Evolutionary conservation across 176 grass and related monocot species (phyloP).

Genomic region (Tuctoria greenei): DNA sequence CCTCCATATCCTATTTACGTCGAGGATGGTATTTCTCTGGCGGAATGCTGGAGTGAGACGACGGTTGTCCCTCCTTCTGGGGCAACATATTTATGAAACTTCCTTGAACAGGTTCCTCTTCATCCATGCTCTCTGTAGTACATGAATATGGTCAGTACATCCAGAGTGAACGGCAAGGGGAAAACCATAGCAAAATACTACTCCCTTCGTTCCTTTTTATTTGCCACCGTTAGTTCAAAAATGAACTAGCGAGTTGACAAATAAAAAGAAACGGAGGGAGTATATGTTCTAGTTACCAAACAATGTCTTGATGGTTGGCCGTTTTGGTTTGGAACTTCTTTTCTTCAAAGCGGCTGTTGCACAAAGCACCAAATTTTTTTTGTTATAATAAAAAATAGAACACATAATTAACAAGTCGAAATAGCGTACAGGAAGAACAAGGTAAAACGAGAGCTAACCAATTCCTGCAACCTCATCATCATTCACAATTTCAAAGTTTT

Average conservation of each 20-base stretch:
- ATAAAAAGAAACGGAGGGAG: too few relatives aligned
- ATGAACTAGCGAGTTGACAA: too few relatives aligned
- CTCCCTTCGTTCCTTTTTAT: too few relatives aligned
- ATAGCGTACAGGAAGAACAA: neutral
- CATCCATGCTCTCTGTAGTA: conserved; percentile 64
- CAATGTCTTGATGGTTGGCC: conserved; percentile 95
- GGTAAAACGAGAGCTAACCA: conserved; percentile 47
- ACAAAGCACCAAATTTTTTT: conserved; percentile 32
- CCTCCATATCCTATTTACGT: conserved; percentile 76
- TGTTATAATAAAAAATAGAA: conserved; percentile 31
- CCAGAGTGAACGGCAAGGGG: neutral
- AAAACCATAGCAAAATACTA: conserved; percentile 12
- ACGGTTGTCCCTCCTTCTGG: conserved; percentile 67
- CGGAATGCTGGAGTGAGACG: conserved; percentile 72
- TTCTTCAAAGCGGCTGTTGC: conserved; percentile 90
- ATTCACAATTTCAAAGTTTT: conserved; percentile 99
- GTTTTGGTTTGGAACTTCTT: conserved; percentile 90
- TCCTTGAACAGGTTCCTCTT: conserved; percentile 67
- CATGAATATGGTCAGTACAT: conserved; percentile 27
- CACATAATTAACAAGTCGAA: conserved; percentile 4
- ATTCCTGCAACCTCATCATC: conserved; percentile 91
- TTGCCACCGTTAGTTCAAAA: too few relatives aligned
- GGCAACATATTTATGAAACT: conserved; percentile 92
- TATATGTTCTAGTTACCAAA: conserved; percentile 72
- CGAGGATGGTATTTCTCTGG: conserved; percentile 77